phyloP scores from a whole-genome alignment of 2,329 filamentous ascomycete species.

The Aschersonia sp. region DNA sequence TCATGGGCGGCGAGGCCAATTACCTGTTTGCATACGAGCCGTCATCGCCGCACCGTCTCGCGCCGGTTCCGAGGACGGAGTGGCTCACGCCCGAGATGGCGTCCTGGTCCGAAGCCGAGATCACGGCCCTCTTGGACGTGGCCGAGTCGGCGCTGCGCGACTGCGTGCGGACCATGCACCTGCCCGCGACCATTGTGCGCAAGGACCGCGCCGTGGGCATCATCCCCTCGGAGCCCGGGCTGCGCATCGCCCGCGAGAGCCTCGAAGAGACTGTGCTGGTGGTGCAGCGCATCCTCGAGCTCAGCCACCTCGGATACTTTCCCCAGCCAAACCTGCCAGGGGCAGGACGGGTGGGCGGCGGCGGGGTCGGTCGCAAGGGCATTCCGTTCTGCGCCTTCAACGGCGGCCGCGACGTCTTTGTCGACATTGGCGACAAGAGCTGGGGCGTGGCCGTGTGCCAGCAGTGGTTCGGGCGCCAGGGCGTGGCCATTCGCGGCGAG shows the following conservation, averaged over 20 bases:
- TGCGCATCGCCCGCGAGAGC: conserved; percentile 69
- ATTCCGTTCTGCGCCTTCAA: conserved; percentile 98
- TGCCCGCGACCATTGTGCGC: conserved; percentile 67
- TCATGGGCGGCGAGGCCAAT: conserved; percentile 93
- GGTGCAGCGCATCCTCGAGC: conserved; percentile 82
- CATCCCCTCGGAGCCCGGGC: conserved; percentile 42
- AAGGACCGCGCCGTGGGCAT: conserved; percentile 82
- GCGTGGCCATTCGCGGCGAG: conserved; percentile 44
- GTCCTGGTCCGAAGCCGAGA: conserved; percentile 61
- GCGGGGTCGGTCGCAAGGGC: conserved; percentile 8
- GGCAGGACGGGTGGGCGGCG: conserved; percentile 8
- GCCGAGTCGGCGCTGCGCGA: conserved; percentile 74
- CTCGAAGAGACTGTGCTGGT: conserved; percentile 93
- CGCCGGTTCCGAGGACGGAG: conserved; percentile 46
- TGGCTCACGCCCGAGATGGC: conserved; percentile 73
- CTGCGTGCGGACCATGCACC: conserved; percentile 63
- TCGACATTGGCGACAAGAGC: conserved; percentile 95
- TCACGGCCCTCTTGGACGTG: conserved; percentile 69
- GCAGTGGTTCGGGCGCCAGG: conserved; percentile 58
- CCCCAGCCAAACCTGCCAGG: not conserved
- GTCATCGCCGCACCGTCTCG: conserved; percentile 49
- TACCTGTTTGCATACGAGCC: conserved; percentile 76
- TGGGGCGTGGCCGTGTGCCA: conserved; percentile 93
- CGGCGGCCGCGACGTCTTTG: conserved; percentile 92
- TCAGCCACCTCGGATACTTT: conserved; percentile 39